Evolutionary conservation across 2,329 filamentous ascomycete species (phyloP), one percentile per base, ranked within the genome.

Genomic region (Phaeosphaeria sp.): DNA sequence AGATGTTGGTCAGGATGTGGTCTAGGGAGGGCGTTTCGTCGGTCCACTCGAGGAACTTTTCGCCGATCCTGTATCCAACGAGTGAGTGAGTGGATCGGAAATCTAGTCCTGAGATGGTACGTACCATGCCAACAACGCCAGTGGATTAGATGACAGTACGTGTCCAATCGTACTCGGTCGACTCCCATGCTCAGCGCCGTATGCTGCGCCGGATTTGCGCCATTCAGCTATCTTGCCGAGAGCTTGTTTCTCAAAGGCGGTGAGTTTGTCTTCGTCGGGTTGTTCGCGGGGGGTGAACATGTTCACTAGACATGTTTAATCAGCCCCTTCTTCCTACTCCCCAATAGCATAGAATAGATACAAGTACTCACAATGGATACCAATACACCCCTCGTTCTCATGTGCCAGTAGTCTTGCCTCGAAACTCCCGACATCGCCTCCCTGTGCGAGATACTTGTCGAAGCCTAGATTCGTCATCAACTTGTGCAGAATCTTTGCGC

Each of bases 391-490:
- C 1, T 81, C 73, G 51, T 80, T 78, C 1, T 67, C 64, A 0
- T 68, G 68, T 1, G 74, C 77, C 52, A 86, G 61, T 0, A 79
- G 57, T 13, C 80, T 69, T 0, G 78, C 73, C 4, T 84, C 57
- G 27, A 79, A 75, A 53, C 78, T 80, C 0, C 84, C 83, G 1
- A 88, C 72, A 65, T 89, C 86, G 9, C 86, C 86, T 5, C 86
- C 86, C 65, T 88, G 85, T 0, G 78, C 79, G 13, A 87, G 69
- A 57, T 88, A 88, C 2, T 82, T 83, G 1, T 68, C 57, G 56
- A 88, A 86, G 0, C 86, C 86, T 0, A 88, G 78, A 0, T 78
- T 78, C 3, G 80, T 55, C 83, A 88, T 86, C 17, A 88, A 64
- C 27, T 79, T 74, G 69, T 87, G 76, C 51, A 87, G 74, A n/a